A percentile compares a stretch with the other conserved stretches of the same genome.
These are phyloP conservation scores for Dunaliella primolecta DNA, from an alignment of 139 green algal species.

Conservation along the genomic window DNA sequence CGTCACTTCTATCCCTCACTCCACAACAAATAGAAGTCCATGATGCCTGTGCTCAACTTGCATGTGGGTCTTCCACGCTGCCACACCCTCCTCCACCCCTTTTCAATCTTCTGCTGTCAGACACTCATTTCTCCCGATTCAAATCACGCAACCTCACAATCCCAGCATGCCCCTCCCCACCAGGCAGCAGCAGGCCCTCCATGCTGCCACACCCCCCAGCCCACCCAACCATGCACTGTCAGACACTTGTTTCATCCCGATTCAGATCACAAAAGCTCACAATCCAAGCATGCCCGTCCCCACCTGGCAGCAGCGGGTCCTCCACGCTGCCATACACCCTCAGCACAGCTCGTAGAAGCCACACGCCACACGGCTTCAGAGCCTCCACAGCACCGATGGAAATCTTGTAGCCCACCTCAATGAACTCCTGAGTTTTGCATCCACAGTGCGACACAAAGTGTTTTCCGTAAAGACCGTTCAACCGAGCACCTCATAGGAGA, in stretches of 20 bases:
- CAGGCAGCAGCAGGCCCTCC: no score
- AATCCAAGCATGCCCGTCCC: neutral
- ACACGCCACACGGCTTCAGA: slow-evolving; percentile 58
- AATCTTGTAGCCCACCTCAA: slow-evolving; percentile 78
- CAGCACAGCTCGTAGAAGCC: slow-evolving; percentile 53
- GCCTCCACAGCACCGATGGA: slow-evolving; percentile 58
- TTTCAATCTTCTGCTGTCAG: no score
- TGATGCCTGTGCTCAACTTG: no score
- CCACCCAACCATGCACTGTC: neutral
- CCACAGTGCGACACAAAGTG: neutral
- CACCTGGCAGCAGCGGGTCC: slow-evolving; percentile 57
- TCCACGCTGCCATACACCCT: slow-evolving; percentile 47
- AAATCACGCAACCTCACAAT: no score
- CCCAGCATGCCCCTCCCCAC: no score
- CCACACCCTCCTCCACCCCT: no score
- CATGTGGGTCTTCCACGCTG: no score
- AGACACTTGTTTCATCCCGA: no score
- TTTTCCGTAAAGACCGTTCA: neutral
- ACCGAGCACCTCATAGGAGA: neutral
- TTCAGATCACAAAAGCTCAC: no score
- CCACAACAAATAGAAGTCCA: no score
- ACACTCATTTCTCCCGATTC: no score
- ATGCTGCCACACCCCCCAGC: neutral
- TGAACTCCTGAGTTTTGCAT: slow-evolving; percentile 55
- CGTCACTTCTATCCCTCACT: no score